These are phyloP conservation scores for Wickerhamiella kurtzmanii DNA, from an alignment of 805 yeast species.

Conservation along the genomic window DNA sequence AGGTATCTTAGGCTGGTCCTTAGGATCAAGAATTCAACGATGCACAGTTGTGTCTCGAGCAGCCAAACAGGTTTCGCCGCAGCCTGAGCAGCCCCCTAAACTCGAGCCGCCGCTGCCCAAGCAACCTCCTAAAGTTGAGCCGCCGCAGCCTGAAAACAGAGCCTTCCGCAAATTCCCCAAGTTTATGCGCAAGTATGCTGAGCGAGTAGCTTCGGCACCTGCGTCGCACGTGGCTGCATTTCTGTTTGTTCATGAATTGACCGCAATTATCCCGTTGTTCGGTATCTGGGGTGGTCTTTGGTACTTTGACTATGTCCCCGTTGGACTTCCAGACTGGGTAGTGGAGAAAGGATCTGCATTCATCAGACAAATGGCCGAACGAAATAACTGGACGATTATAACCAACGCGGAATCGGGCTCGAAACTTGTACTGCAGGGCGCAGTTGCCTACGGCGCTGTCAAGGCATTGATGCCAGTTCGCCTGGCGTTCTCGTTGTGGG, in stretches of 20 bases:
- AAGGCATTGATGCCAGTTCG: slow-evolving; percentile 44
- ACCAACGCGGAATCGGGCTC: slow-evolving; percentile 38
- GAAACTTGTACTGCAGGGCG: slow-evolving; percentile 52
- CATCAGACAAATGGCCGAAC: slow-evolving; percentile 36
- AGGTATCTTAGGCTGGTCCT: background rate
- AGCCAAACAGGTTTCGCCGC: background rate
- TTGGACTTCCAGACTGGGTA: slow-evolving; percentile 46
- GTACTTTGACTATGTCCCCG: slow-evolving; percentile 38
- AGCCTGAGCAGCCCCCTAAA: too few relatives aligned
- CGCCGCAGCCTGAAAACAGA: background rate
- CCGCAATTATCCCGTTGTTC: slow-evolving; percentile 60
- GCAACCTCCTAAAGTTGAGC: background rate
- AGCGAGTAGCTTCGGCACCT: slow-evolving; percentile 41
- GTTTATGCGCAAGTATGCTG: slow-evolving; percentile 37
- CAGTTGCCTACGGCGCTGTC: slow-evolving; percentile 58
- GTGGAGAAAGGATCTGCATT: slow-evolving; percentile 45
- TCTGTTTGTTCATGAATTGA: slow-evolving; percentile 54
- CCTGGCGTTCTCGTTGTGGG: slow-evolving; percentile 34
- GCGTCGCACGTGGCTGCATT: slow-evolving; percentile 50
- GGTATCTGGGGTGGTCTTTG: slow-evolving; percentile 57
- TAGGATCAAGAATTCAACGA: background rate
- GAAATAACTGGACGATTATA: slow-evolving; percentile 22
- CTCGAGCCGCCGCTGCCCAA: background rate
- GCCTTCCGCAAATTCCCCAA: slow-evolving; percentile 32
- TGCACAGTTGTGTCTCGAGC: slow-evolving; percentile 1